Base-by-base conservation (phyloP, 805 yeast genomes). In the Ogataea corticis region DNA sequence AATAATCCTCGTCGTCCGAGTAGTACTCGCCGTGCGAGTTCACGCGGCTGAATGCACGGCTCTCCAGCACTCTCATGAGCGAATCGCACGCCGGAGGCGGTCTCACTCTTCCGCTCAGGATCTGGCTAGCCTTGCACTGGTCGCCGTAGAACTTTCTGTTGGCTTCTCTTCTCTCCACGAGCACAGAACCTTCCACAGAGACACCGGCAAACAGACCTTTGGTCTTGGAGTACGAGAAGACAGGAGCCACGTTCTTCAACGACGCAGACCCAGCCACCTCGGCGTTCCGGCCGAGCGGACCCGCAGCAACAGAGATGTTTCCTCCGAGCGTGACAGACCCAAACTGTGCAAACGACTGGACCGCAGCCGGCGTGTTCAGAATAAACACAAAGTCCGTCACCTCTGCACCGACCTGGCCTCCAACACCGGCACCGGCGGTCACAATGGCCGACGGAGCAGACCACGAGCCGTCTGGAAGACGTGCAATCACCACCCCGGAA, bases 371-470 rank as follows among this genome's bases (percentile, higher is more conserved):
- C 12, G 87, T 80, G 70, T 94, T 92, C 54, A 92, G 76, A 49
- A 94, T 91, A 64, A 92, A 92, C 23, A 92, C 97, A 62, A 92
- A 92, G 70, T 92, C 98, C 1, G 99, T 92, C 59, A 92, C 72
- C 65, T 92, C 99, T 7, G 96, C 91, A 33, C 99, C 99, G 53
- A 94, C 80, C 71, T 90, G 95, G 35, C 99, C 99, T 48, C 99
- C 99, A 6, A 94, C 97, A 60, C 99, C 98, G 3, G 97, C 98
- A 57, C 98, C 99, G 3, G 96, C 98, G 17, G 97, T 87, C 42
- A 82, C 84, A 54, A 94, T 85, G 9, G 97, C 99, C 2, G 96
- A 84, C 1, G 99, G 99, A 2, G 97, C 96, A 12, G 97, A 90
- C 99, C 99, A 92, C 0, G 86, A 68, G 0, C 97, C 98, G 67